These are phyloP conservation scores for Friedmanniomyces simplex DNA, from an alignment of 495 filamentous ascomycete genomes.

Conservation along the genomic window DNA sequence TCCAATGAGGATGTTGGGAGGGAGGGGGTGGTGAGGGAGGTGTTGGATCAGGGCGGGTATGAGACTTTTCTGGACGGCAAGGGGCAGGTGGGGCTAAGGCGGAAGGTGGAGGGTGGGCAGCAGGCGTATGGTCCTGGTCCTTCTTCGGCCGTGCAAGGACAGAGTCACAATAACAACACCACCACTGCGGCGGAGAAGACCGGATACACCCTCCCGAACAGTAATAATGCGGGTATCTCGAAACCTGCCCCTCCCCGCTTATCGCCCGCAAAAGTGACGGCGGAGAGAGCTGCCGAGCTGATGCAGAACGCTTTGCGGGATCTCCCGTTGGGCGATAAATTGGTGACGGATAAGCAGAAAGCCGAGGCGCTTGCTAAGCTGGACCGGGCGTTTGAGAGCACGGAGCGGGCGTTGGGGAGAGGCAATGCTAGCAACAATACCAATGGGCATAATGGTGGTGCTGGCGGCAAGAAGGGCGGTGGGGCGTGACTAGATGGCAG, in stretches of 20 bases:
- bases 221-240: neutral
- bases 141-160: neutral
- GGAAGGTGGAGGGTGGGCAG: slow-evolving; percentile 8
- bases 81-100: slow-evolving; percentile 28
- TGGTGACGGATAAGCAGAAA: slow-evolving; percentile 24
- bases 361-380: slow-evolving; percentile 27
- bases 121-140: neutral
- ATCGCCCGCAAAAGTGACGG: slow-evolving; percentile 12
- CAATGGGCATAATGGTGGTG: neutral
- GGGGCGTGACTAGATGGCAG: slow-evolving; percentile 8
- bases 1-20: neutral
- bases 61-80: slow-evolving; percentile 34
- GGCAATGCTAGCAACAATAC: neutral
- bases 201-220: neutral
- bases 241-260: neutral
- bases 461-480: neutral
- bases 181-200: neutral
- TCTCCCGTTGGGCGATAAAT: slow-evolving; percentile 22
- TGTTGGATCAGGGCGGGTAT: slow-evolving; percentile 32
- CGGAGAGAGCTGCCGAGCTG: slow-evolving; percentile 23
- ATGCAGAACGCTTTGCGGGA: slow-evolving; percentile 30
- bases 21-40: slow-evolving; percentile 27
- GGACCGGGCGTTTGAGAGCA: slow-evolving; percentile 29
- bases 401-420: slow-evolving; percentile 8
- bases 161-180: neutral